Evolutionary conservation across 1,284 basidiomycete genomes (phyloP).

Genomic region (Marasmius oreades): DNA sequence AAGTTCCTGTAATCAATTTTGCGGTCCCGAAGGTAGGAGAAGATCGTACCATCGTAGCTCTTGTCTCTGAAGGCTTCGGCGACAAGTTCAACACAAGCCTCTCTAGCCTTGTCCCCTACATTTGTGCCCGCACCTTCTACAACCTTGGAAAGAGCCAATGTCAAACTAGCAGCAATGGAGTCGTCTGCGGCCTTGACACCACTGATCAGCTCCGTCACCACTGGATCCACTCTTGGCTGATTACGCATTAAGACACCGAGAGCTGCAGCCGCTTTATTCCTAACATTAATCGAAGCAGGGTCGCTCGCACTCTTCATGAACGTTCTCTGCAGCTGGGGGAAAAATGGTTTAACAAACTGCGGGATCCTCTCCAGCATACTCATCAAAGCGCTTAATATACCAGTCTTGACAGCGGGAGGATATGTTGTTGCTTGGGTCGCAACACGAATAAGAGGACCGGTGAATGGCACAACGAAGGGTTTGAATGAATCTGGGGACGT

Average conservation of each 20-base stretch:
- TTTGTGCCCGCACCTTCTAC: conserved; percentile 71
- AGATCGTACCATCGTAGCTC: conserved; percentile 56
- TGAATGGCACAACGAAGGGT: conserved; percentile 94
- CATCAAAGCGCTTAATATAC: conserved; percentile 79
- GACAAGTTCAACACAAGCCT: conserved; percentile 73
- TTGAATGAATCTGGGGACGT: conserved; percentile 90
- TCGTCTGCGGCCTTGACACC: conserved; percentile 70
- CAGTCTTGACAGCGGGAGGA: conserved; percentile 88
- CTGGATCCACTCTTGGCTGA: conserved; percentile 82
- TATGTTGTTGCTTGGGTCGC: conserved; percentile 85
- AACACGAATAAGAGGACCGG: conserved; percentile 93
- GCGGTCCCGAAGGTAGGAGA: background rate
- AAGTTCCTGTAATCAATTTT: background rate
- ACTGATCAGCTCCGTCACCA: conserved; percentile 84
- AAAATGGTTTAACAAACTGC: conserved; percentile 93
- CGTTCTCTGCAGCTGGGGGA: conserved; percentile 95
- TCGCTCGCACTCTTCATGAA: conserved; percentile 95
- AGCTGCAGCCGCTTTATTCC: conserved; percentile 79
- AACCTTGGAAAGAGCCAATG: conserved; percentile 77
- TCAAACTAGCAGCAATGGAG: conserved; percentile 71
- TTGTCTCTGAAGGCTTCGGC: conserved; percentile 75
- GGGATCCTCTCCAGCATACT: conserved; percentile 85
- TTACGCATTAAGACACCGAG: conserved; percentile 92
- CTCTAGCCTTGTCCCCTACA: conserved; percentile 73
- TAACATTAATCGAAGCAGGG: conserved; percentile 74